Evolutionary conservation across 768 basidiomycete genomes (phyloP).

Genomic region (Trametes cingulata): DNA sequence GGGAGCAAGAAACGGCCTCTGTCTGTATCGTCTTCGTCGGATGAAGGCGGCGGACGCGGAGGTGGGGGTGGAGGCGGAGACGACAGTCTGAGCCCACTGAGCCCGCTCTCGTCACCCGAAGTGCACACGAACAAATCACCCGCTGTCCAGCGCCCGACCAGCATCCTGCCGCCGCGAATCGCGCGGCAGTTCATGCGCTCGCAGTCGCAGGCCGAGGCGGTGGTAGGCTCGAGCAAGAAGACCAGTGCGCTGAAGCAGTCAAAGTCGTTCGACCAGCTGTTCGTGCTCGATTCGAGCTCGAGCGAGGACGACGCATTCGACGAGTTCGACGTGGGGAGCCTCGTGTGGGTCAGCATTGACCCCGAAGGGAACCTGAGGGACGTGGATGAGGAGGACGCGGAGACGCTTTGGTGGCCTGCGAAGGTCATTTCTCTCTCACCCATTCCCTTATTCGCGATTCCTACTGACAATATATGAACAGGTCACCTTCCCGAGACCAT

Average conservation of each 20-base stretch:
- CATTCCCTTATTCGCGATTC: too few relatives aligned
- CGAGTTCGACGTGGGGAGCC: conserved; percentile 15
- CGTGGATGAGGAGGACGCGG: conserved; percentile 21
- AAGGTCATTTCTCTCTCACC: conserved; percentile 42
- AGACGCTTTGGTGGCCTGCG: conserved; percentile 69
- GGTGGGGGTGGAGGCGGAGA: too few relatives aligned
- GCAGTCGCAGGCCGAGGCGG: background rate
- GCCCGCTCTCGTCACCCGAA: conserved; percentile 15
- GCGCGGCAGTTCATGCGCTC: conserved; percentile 18
- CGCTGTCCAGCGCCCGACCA: background rate
- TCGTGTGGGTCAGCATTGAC: conserved; percentile 31
- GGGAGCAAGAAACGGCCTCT: conserved; percentile 14
- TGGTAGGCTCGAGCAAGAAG: background rate
- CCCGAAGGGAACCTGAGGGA: conserved; percentile 17
- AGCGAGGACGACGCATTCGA: conserved; percentile 12
- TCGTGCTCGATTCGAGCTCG: conserved; percentile 12
- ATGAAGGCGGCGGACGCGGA: background rate
- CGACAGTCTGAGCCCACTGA: conserved; percentile 1
- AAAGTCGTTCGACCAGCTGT: conserved; percentile 11
- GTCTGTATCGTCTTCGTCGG: conserved; percentile 2
- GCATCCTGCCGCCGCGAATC: conserved; percentile 9
- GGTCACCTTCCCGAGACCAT: conserved; percentile 6
- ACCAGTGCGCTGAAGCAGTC: background rate
- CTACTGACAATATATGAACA: too few relatives aligned
- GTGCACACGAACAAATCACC: background rate